Conservation (phyloP, 163 green algal species). For the Trebouxiophyceae sp. region DNA sequence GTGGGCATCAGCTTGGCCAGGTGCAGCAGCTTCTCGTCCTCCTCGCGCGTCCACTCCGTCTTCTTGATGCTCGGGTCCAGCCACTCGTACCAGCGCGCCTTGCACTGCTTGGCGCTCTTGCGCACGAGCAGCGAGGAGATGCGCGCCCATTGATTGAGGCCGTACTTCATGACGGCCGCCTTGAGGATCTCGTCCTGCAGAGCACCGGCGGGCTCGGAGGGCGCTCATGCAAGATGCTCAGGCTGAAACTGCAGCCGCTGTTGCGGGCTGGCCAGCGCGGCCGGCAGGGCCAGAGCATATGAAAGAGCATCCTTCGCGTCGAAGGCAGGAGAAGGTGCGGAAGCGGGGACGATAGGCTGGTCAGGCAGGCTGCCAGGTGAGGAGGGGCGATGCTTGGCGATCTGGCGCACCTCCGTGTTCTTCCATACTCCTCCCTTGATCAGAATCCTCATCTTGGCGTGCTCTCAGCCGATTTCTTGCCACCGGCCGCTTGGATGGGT, state of each 20-base stretch:
- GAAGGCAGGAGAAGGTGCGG: no score
- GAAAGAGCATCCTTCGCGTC: no score
- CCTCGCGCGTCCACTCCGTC: slow-evolving; percentile 98
- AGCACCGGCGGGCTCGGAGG: neutral
- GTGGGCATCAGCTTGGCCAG: slow-evolving; percentile 99
- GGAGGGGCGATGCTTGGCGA: neutral
- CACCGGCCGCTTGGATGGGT: no score
- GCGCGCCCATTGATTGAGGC: slow-evolving; percentile 95
- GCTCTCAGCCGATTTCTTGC: no score
- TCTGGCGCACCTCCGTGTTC: slow-evolving; percentile 84
- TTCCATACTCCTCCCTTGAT: slow-evolving; percentile 94
- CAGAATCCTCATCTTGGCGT: slow-evolving; percentile 68
- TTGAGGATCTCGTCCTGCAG: slow-evolving; percentile 99
- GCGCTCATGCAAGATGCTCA: no score
- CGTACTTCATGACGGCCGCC: slow-evolving; percentile 99
- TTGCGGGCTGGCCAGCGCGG: no score
- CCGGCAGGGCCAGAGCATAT: no score
- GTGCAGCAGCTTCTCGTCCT: slow-evolving; percentile 99
- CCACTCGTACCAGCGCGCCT: slow-evolving; percentile 94
- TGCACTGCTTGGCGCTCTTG: slow-evolving; percentile 99
- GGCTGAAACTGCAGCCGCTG: no score
- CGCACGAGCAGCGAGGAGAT: slow-evolving; percentile 97
- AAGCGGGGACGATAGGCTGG: no score
- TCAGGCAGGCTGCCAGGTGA: no score
- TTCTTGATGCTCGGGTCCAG: slow-evolving; percentile 99